Evolutionary conservation across 2,329 filamentous ascomycete genomes (phyloP), one percentile per base, ranked within the genome.

Genomic region (Calcarisporium arbuscula): DNA sequence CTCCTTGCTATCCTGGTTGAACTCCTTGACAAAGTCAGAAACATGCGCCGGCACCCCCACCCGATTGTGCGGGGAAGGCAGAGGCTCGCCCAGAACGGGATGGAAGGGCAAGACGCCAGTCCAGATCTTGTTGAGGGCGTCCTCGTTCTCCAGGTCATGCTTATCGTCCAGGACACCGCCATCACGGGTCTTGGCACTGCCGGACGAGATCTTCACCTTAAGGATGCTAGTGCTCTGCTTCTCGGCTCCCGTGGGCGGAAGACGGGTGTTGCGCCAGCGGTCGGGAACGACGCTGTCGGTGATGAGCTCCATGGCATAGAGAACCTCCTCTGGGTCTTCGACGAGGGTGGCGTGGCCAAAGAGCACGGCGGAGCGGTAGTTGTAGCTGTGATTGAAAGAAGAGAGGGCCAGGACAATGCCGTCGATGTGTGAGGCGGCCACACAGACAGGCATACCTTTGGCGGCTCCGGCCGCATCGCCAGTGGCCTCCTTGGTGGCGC

Each of bases 331-430:
- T 0, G 61, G 56, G 40, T 82, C 75, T 3, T 75, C 73, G 6
- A 94, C 83, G 2, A 82, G 58, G 8, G 60, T 67, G 1, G 82
- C 87, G 53, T 80, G 74, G 2, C 87, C 88, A 51, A 90, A 87
- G 10, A 92, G 67, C 8, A 87, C 66, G 9, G 83, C 84, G 25
- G 80, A 86, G 42, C 85, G 84, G 64, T 92, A 94, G 66, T 94
- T 90, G 67, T 86, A 89, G 62, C 76, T 85, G 65, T 94, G 85
- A 39, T 74, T 76, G 64, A 85, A 84, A 10, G 86, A 83, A 0
- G 86, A 87, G 11, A 94, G 71, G 15, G 83, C 74, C 20, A 94
- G 74, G 8, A 94, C 79, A 34, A 92, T 66, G 25, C 86, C 87
- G 61, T 94, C 85, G 25, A 94, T 62, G 52, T 82, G 78, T 29